A percentile compares a stretch with the other conserved stretches of the same genome.
These are phyloP conservation scores for Drechslerella dactyloides DNA, from an alignment of 2,329 filamentous ascomycete genomes.

Conservation along the genomic window DNA sequence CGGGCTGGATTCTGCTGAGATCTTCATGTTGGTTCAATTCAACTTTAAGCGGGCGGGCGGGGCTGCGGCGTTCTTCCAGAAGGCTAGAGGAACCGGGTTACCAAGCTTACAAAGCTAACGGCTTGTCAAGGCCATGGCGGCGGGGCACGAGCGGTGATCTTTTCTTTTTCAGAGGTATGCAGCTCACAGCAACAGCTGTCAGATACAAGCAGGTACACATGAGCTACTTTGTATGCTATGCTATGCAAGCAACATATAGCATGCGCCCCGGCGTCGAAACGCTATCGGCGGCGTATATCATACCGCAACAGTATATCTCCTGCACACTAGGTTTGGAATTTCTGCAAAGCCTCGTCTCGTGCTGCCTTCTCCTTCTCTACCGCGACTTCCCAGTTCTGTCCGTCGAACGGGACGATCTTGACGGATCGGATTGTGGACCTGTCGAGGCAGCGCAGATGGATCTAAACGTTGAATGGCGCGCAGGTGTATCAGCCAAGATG, in stretches of 20 bases:
- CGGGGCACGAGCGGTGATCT: not conserved
- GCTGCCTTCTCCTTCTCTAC: constrained; percentile 43
- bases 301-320: constrained; percentile 35
- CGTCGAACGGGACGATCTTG: constrained; percentile 43
- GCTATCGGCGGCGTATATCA: not conserved
- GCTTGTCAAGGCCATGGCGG: not conserved
- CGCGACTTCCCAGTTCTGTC: constrained; percentile 34
- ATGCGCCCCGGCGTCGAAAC: too few species aligned
- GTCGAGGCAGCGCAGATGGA: constrained; percentile 46
- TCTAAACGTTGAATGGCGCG: constrained; percentile 32
- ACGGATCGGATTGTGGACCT: constrained; percentile 40
- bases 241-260: too few species aligned
- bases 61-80: not conserved
- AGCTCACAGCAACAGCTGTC: not conserved
- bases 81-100: constrained; percentile 6
- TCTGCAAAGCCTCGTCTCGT: constrained; percentile 32
- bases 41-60: constrained; percentile 14
- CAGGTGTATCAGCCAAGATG: constrained; percentile 37
- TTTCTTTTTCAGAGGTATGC: not conserved
- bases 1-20: too few species aligned
- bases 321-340: constrained; percentile 36
- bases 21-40: not conserved
- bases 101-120: not conserved
- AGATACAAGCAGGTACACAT: too few species aligned
- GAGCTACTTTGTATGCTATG: too few species aligned